phyloP scores from a whole-genome alignment of 352 stramenopile genomes.

The Pseudoperonospora humuli region DNA sequence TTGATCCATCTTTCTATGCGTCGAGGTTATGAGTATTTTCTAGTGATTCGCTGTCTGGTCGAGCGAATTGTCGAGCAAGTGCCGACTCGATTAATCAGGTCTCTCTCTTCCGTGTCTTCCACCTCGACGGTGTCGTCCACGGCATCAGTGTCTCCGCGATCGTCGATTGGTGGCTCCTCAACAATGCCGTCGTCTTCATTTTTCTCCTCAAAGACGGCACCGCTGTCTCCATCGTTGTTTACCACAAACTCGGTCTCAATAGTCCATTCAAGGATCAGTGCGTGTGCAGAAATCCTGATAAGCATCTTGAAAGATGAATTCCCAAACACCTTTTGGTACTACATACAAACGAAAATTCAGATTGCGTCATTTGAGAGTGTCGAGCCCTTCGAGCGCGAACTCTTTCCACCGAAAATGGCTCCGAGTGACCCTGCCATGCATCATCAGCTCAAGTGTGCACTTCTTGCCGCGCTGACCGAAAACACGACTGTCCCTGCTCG shows the following conservation, averaged over 20 bases:
- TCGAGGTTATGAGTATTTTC: conserved; percentile 30
- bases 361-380: conserved; percentile 71
- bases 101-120: conserved; percentile 30
- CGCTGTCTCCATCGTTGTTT: conserved; percentile 28
- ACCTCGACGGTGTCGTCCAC: conserved; percentile 40
- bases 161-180: conserved; percentile 17
- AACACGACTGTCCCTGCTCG: conserved; percentile 35
- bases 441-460: conserved; percentile 41
- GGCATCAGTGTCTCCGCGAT: conserved; percentile 28
- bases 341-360: conserved; percentile 57
- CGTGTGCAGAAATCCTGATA: conserved; percentile 55
- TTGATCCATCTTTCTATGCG: conserved; percentile 58
- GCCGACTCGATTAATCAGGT: conserved; percentile 20
- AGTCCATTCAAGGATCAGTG: conserved; percentile 45
- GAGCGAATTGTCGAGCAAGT: conserved; percentile 39
- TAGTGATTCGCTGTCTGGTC: conserved; percentile 48
- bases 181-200: conserved; percentile 18
- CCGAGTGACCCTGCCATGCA: conserved; percentile 50
- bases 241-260: conserved; percentile 28
- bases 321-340: conserved; percentile 73
- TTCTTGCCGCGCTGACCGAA: conserved; percentile 46
- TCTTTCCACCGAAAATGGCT: conserved; percentile 46
- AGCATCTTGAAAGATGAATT: conserved; percentile 65
- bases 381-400: conserved; percentile 53
- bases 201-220: conserved; percentile 18